These are phyloP conservation scores for Chlorella variabilis DNA, from an alignment of 163 green algal genomes.

Conservation along the genomic window DNA sequence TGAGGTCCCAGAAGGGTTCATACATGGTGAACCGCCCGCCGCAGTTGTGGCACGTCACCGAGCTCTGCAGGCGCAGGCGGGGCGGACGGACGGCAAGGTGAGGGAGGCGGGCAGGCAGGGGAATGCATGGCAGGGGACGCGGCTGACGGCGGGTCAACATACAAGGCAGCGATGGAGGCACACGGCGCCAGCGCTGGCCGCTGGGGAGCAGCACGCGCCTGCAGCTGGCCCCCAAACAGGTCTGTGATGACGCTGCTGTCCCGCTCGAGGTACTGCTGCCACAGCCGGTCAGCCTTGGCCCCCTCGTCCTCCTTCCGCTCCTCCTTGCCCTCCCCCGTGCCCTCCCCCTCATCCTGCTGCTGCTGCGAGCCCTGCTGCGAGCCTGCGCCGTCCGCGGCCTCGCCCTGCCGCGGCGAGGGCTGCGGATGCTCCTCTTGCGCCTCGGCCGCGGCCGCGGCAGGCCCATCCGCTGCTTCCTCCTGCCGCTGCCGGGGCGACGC, in stretches of 20 bases:
- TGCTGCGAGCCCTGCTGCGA: no score
- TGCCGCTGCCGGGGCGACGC: no score
- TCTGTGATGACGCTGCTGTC: slow-evolving; percentile 57
- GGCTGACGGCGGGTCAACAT: no score
- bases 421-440: no score
- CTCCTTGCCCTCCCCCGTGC: slow-evolving; percentile 19
- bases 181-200: neutral
- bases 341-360: slow-evolving; percentile 11
- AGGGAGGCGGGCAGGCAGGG: neutral
- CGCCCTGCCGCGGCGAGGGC: no score
- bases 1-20: slow-evolving; percentile 68
- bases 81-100: no score
- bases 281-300: slow-evolving; percentile 60
- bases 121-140: no score
- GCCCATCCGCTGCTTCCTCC: no score
- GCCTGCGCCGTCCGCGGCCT: no score
- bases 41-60: slow-evolving; percentile 57
- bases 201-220: slow-evolving; percentile 18
- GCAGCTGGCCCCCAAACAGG: slow-evolving; percentile 67
- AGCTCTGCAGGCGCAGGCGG: slow-evolving; percentile 37
- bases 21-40: slow-evolving; percentile 61
- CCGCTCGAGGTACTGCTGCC: slow-evolving; percentile 45
- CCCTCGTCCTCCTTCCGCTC: slow-evolving; percentile 40
- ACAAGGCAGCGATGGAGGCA: neutral
- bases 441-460: no score